A percentile compares a stretch with the other conserved stretches of the same genome.
Conservation (phyloP, 129 eudicot genomes). For the Artemisia tridentata region DNA sequence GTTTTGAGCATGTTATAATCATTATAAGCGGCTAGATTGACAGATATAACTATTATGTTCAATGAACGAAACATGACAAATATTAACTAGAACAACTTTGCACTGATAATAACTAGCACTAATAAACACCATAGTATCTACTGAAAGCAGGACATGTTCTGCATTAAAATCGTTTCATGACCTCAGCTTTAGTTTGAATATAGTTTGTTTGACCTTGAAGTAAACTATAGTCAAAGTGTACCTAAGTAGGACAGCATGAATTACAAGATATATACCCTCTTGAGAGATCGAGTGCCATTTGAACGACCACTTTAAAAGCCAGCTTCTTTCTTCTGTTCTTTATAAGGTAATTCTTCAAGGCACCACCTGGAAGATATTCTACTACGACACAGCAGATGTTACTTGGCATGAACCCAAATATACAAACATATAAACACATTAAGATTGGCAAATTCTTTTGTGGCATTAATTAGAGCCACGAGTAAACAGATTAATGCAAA, state of each 20-base stretch:
- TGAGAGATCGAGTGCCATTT: constrained; percentile 90
- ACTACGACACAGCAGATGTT: constrained; percentile 84
- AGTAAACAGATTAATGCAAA: too few species aligned
- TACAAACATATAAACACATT: too few species aligned
- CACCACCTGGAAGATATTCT: constrained; percentile 90
- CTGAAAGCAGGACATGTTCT: neutral
- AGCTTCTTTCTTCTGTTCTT: constrained; percentile 85
- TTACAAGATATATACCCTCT: constrained; percentile 57
- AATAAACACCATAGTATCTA: neutral
- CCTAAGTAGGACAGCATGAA: neutral
- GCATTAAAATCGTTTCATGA: neutral
- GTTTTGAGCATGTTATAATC: too few species aligned
- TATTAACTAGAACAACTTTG: too few species aligned
- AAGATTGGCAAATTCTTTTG: too few species aligned
- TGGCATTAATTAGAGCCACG: too few species aligned
- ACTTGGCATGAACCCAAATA: constrained; percentile 85
- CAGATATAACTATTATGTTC: too few species aligned
- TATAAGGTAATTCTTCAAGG: constrained; percentile 75
- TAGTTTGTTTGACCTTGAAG: constrained; percentile 13
- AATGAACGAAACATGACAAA: too few species aligned
- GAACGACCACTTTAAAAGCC: constrained; percentile 84
- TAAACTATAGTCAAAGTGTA: constrained; percentile 21
- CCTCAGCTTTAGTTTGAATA: neutral
- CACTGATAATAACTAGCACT: too few species aligned
- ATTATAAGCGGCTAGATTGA: too few species aligned